Evolutionary conservation across 495 filamentous ascomycete species (phyloP).

Genomic region (Aspergillus heteromorphus): DNA sequence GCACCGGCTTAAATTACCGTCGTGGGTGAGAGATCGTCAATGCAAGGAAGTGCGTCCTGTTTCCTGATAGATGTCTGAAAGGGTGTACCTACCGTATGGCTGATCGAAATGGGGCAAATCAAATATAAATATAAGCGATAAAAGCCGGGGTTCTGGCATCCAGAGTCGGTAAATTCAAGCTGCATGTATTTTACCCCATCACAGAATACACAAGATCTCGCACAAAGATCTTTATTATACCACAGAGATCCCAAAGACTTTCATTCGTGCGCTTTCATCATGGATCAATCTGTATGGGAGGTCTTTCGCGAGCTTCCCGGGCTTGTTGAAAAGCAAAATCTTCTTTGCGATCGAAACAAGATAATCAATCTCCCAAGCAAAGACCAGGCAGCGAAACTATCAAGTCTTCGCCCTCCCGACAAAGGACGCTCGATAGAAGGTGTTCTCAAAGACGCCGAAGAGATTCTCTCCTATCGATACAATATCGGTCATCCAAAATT

Average conservation of each 20-base stretch:
- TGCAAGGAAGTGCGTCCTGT: no score
- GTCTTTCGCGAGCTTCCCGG: background rate
- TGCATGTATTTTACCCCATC: no score
- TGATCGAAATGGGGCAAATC: no score
- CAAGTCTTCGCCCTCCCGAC: background rate
- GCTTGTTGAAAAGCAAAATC: background rate
- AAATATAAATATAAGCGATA: no score
- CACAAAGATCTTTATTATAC: background rate
- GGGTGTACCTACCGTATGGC: no score
- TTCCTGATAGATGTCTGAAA: no score
- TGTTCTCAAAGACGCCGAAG: background rate
- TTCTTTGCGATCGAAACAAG: background rate
- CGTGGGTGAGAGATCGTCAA: no score
- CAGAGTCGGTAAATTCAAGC: no score
- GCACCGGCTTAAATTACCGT: no score
- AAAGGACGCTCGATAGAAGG: background rate
- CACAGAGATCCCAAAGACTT: background rate
- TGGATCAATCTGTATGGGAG: background rate
- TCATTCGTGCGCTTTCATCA: background rate
- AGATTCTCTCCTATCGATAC: background rate
- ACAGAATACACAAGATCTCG: background rate
- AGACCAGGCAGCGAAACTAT: background rate
- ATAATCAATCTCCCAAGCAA: background rate
- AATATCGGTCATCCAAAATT: background rate
- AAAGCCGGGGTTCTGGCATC: background rate